Percentiles rank a stretch among this genome's conserved stretches.
Conservation (phyloP, 2,329 filamentous ascomycete genomes). For the Alternaria arbusti region DNA sequence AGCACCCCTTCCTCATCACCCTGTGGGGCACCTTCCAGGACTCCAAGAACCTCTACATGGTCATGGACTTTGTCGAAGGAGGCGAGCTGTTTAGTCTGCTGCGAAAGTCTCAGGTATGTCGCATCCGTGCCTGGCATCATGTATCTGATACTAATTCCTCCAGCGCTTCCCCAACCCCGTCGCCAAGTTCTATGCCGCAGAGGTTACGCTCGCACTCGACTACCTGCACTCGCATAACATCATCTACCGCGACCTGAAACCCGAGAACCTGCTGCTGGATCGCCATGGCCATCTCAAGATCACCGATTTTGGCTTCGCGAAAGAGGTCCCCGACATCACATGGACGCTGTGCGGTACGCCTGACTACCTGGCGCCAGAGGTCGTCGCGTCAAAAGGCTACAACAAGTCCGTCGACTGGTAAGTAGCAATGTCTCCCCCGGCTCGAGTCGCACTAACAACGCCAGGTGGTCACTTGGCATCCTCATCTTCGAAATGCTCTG, state of each 20-base stretch:
- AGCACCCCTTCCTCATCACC: constrained; percentile 97
- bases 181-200: constrained; percentile 98
- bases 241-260: constrained; percentile 97
- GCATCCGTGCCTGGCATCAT: background rate
- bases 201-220: constrained; percentile 93
- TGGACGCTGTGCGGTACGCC: constrained; percentile 98
- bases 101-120: constrained; percentile 71
- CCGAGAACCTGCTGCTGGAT: constrained; percentile 90
- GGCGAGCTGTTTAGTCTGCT: constrained; percentile 96
- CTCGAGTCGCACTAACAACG: constrained; percentile 8
- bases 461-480: constrained; percentile 97
- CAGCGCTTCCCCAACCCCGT: constrained; percentile 98
- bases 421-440: constrained; percentile 46
- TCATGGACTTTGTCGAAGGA: constrained; percentile 99
- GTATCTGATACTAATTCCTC: background rate
- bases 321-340: constrained; percentile 97
- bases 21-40: constrained; percentile 99
- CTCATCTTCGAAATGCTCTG: constrained; percentile 99
- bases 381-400: constrained; percentile 99
- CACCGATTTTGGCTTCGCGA: constrained; percentile 98
- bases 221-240: constrained; percentile 95
- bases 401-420: constrained; percentile 99
- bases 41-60: constrained; percentile 96
- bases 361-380: constrained; percentile 95
- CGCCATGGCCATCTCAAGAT: constrained; percentile 95